phyloP scores from a whole-genome alignment of 2,329 filamentous ascomycete genomes.

The Trichoderma sp. region DNA sequence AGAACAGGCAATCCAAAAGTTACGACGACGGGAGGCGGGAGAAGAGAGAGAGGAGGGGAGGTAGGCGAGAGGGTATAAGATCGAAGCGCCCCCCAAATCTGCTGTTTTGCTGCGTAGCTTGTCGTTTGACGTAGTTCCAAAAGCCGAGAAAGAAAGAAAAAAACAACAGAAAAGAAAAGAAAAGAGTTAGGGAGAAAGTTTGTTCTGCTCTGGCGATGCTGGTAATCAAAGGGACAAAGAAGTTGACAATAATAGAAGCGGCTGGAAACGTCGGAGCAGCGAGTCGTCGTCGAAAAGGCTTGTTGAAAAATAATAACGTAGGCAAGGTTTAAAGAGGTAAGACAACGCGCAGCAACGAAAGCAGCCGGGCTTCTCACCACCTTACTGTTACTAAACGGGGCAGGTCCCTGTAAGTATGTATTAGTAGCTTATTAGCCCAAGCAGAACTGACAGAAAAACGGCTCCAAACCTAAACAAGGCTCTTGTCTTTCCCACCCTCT shows the following conservation, averaged over 20 bases:
- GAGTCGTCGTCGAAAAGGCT: too few relatives aligned
- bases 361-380: constrained; percentile 14
- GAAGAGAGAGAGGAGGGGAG: constrained; percentile 11
- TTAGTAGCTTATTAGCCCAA: constrained; percentile 21
- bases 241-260: not conserved
- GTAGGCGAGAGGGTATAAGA: constrained; percentile 30
- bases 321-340: constrained; percentile 19
- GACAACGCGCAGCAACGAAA: constrained; percentile 11
- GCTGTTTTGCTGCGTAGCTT: too few relatives aligned
- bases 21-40: not conserved
- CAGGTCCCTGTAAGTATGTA: not conserved
- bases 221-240: constrained; percentile 15
- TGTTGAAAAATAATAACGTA: constrained; percentile 12
- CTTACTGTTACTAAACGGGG: not conserved
- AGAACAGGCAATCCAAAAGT: not conserved
- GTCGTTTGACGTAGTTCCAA: too few relatives aligned
- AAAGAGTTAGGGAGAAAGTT: constrained; percentile 28
- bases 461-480: constrained; percentile 24
- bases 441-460: constrained; percentile 13
- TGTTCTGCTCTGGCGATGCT: constrained; percentile 24
- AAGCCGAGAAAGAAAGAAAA: not conserved
- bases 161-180: constrained; percentile 30
- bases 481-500: constrained; percentile 2
- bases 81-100: too few relatives aligned
- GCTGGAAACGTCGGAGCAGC: too few relatives aligned